Evolutionary conservation across 805 yeast genomes (phyloP).

Genomic region (Helenozyma rhizophorensis): DNA sequence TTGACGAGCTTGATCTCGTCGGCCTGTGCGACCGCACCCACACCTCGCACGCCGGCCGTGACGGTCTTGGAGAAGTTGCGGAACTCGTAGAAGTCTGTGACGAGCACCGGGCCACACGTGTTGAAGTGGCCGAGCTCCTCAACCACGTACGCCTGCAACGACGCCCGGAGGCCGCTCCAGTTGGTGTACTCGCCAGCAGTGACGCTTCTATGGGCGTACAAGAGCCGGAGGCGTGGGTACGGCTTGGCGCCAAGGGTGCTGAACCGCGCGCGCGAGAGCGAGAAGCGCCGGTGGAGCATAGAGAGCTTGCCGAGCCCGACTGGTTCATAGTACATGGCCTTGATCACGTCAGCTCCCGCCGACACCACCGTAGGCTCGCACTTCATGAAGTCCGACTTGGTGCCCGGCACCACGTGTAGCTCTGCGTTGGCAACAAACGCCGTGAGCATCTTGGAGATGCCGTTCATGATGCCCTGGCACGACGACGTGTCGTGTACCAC

Average conservation of each 20-base stretch:
- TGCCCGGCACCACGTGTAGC: conserved; percentile 15
- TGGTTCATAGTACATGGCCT: conserved; percentile 15
- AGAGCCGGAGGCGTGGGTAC: conserved; percentile 32
- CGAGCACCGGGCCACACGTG: conserved; percentile 54
- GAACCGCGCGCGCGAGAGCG: conserved; percentile 50
- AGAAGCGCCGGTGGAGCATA: conserved; percentile 33
- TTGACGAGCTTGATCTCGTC: conserved; percentile 51
- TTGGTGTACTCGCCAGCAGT: conserved; percentile 19
- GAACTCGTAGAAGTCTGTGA: conserved; percentile 60
- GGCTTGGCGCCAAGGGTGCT: conserved; percentile 17
- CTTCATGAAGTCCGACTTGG: conserved; percentile 6
- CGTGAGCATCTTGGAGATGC: conserved; percentile 35
- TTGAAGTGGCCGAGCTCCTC: conserved; percentile 44
- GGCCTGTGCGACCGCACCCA: conserved; percentile 58
- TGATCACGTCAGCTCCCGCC: conserved; percentile 9
- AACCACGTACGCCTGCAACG: conserved; percentile 47
- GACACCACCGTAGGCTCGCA: conserved; percentile 10
- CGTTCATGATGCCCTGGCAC: conserved; percentile 23
- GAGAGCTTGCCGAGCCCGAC: conserved; percentile 17
- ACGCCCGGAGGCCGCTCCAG: conserved; percentile 41
- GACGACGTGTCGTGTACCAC: conserved; percentile 17
- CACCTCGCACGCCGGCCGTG: conserved; percentile 24
- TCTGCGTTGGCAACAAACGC: conserved; percentile 33
- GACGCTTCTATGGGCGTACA: conserved; percentile 35
- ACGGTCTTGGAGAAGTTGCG: conserved; percentile 39